Evolutionary conservation across 805 yeast genomes (phyloP).

Genomic region (Wickerhamiella kurtzmanii): DNA sequence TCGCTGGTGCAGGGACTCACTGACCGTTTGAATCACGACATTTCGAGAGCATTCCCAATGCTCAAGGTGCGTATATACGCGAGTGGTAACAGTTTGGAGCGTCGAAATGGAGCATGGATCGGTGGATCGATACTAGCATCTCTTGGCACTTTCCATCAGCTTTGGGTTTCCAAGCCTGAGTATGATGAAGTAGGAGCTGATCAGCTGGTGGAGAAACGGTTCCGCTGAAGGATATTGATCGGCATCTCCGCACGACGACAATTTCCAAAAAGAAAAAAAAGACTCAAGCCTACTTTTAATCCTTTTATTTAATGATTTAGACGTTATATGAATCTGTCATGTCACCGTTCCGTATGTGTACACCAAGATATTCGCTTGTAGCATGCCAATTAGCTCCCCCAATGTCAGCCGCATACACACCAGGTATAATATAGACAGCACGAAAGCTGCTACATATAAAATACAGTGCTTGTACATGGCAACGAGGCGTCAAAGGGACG

Average conservation of each 20-base stretch:
- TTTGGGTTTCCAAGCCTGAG: conserved; percentile 85
- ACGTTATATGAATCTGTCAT: too few relatives aligned
- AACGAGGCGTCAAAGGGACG: too few relatives aligned
- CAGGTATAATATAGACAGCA: too few relatives aligned
- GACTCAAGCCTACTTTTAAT: too few relatives aligned
- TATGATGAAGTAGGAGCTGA: conserved; percentile 82
- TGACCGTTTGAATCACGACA: conserved; percentile 60
- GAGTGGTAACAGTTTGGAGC: conserved; percentile 56
- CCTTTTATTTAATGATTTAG: too few relatives aligned
- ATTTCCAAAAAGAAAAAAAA: too few relatives aligned
- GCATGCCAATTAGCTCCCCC: too few relatives aligned
- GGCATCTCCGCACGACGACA: neutral
- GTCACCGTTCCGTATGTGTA: too few relatives aligned
- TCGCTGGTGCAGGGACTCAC: conserved; percentile 71
- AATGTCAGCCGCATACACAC: too few relatives aligned
- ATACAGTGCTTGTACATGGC: too few relatives aligned
- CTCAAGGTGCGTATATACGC: conserved; percentile 74
- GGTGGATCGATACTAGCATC: conserved; percentile 85
- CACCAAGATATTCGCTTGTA: too few relatives aligned
- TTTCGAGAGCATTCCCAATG: conserved; percentile 62
- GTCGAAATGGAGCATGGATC: conserved; percentile 75
- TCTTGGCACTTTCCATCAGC: conserved; percentile 88
- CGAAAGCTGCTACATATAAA: too few relatives aligned
- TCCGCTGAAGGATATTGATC: conserved; percentile 37
- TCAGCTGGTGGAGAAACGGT: conserved; percentile 64